phyloP scores from a whole-genome alignment of 2,329 filamentous ascomycete genomes.

The Thelonectria blattea region DNA sequence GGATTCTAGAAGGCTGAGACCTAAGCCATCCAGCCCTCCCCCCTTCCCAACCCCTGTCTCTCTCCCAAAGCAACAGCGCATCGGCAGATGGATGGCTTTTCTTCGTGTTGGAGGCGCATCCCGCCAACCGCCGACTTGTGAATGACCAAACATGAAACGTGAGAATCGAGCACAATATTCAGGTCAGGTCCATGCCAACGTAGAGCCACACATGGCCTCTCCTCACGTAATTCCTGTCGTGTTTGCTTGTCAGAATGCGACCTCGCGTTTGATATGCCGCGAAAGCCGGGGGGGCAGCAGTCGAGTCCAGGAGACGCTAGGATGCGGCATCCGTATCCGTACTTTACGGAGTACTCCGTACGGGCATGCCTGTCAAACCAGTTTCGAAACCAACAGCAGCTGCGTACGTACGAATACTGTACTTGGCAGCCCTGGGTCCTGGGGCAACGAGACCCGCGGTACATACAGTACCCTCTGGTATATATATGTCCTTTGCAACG shows the following conservation, averaged over 20 bases:
- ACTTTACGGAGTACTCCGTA: too few relatives aligned
- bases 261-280: background rate
- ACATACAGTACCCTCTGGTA: too few relatives aligned
- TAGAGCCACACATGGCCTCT: background rate
- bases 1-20: conserved; percentile 38
- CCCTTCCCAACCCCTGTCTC: background rate
- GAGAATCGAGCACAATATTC: background rate
- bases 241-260: background rate
- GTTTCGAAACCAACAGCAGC: conserved; percentile 9
- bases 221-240: conserved; percentile 2
- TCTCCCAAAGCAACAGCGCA: background rate
- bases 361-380: background rate
- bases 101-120: background rate
- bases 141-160: conserved; percentile 12
- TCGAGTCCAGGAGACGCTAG: conserved; percentile 2
- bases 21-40: conserved; percentile 19
- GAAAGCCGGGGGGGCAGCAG: background rate
- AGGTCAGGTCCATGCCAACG: background rate
- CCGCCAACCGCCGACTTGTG: background rate
- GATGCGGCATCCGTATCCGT: background rate
- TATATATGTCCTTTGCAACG: conserved; percentile 2
- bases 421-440: background rate
- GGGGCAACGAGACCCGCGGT: conserved; percentile 1
- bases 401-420: too few relatives aligned
- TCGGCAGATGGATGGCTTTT: conserved; percentile 12